Percentiles rank a stretch among this genome's conserved stretches.
These are phyloP conservation scores for Malus sieversii DNA, from an alignment of 306 rosid species.

Conservation along the genomic window DNA sequence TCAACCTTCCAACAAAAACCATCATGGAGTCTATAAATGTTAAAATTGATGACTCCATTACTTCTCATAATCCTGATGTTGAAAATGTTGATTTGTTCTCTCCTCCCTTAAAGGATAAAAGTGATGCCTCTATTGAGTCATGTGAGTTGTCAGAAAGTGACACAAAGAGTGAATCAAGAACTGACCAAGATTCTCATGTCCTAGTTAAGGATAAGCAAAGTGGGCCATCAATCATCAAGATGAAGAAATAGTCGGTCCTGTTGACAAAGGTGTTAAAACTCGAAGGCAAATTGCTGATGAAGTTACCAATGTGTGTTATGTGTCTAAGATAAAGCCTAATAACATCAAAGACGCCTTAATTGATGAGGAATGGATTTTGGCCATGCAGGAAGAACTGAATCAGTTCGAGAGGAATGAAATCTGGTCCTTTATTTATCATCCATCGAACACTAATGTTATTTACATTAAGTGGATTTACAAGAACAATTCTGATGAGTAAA, in stretches of 20 bases:
- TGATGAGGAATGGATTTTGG: not conserved
- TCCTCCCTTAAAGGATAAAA: not conserved
- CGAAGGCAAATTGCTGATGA: not conserved
- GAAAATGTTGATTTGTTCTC: not conserved
- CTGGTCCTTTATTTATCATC: too few relatives aligned
- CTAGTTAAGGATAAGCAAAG: too few relatives aligned
- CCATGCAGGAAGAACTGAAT: not conserved
- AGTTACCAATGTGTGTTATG: not conserved
- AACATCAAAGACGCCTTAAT: not conserved
- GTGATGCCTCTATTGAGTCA: too few relatives aligned
- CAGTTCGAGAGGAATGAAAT: not conserved
- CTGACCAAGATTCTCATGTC: too few relatives aligned
- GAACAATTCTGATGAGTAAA: too few relatives aligned
- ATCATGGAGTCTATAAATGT: not conserved
- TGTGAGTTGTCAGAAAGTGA: too few relatives aligned
- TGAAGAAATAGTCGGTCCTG: not conserved
- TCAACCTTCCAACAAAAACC: not conserved
- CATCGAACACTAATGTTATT: too few relatives aligned
- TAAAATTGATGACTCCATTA: not conserved
- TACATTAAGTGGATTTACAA: too few relatives aligned
- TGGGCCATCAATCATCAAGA: too few relatives aligned
- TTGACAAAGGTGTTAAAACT: not conserved
- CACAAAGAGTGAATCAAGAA: too few relatives aligned
- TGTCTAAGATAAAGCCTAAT: not conserved
- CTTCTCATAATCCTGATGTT: not conserved